Evolutionary conservation across 2,329 filamentous ascomycete species (phyloP).

Genomic region (Allantophomopsis lycopodina): DNA sequence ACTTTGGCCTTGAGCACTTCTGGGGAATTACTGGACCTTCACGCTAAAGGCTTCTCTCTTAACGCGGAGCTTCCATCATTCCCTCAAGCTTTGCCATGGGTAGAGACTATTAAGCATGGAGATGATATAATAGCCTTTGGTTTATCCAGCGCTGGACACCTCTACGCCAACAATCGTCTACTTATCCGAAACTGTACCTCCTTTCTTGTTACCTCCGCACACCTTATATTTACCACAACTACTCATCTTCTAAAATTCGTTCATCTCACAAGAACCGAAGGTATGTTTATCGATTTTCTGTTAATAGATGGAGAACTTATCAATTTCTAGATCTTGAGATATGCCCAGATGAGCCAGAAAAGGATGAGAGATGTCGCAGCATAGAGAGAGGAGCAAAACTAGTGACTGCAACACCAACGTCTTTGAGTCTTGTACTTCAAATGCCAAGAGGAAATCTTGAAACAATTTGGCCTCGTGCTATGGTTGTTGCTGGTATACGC

Average conservation of each 20-base stretch:
- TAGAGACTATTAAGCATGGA: conserved; percentile 13
- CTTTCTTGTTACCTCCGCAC: conserved; percentile 65
- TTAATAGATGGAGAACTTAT: not conserved
- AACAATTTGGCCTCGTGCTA: conserved; percentile 83
- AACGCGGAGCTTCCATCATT: conserved; percentile 10
- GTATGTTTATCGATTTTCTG: conserved; percentile 26
- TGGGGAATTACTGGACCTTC: conserved; percentile 12
- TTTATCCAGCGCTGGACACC: conserved; percentile 59
- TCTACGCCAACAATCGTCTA: conserved; percentile 64
- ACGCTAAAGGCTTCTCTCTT: conserved; percentile 10
- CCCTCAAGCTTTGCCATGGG: conserved; percentile 18
- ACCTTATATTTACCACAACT: conserved; percentile 85
- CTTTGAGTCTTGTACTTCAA: conserved; percentile 75
- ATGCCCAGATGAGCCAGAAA: conserved; percentile 78
- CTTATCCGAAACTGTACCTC: conserved; percentile 85
- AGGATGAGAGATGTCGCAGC: conserved; percentile 80
- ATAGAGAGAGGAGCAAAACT: conserved; percentile 82
- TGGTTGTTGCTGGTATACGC: conserved; percentile 84
- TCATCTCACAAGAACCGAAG: conserved; percentile 54
- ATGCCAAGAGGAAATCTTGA: conserved; percentile 95
- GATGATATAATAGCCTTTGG: conserved; percentile 28
- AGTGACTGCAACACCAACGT: conserved; percentile 79
- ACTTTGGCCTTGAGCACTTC: conserved; percentile 1
- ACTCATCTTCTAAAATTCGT: conserved; percentile 92
- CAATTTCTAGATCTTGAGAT: conserved; percentile 54